These are phyloP conservation scores for Cryptococcus sp. DNA, from an alignment of 1,284 basidiomycete genomes.

Conservation along the genomic window DNA sequence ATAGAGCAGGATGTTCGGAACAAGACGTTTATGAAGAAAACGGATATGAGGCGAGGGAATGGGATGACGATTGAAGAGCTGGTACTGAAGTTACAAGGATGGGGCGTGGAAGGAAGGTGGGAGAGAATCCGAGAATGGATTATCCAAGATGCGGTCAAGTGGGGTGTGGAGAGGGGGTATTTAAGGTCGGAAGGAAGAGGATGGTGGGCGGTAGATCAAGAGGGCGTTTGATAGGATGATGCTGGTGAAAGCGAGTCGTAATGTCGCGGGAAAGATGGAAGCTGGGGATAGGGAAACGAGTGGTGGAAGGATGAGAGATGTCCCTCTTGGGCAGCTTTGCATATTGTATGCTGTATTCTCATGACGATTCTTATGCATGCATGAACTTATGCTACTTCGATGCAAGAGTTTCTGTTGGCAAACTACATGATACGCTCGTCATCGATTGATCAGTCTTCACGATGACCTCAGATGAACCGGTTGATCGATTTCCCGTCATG, in stretches of 20 bases:
- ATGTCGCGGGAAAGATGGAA: not conserved
- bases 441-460: too few relatives aligned
- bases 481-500: not conserved
- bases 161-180: conserved; percentile 18
- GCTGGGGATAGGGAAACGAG: too few relatives aligned
- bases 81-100: conserved; percentile 13
- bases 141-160: conserved; percentile 29
- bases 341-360: not conserved
- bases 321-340: too few relatives aligned
- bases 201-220: conserved; percentile 11
- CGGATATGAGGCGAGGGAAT: conserved; percentile 15
- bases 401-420: too few relatives aligned
- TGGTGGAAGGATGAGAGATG: too few relatives aligned
- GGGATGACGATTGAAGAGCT: conserved; percentile 25
- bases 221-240: not conserved
- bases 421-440: too few relatives aligned
- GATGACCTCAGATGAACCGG: too few relatives aligned
- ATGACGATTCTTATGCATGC: too few relatives aligned
- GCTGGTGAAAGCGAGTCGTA: not conserved
- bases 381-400: too few relatives aligned
- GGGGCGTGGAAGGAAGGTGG: conserved; percentile 39
- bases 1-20: conserved; percentile 11
- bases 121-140: conserved; percentile 34
- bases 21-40: conserved; percentile 10
- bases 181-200: conserved; percentile 17